A percentile compares a stretch with the other conserved stretches of the same genome.
These are phyloP conservation scores for Geotrichum cucujoidarum DNA, from an alignment of 1,139 yeast genomes.

Conservation along the genomic window DNA sequence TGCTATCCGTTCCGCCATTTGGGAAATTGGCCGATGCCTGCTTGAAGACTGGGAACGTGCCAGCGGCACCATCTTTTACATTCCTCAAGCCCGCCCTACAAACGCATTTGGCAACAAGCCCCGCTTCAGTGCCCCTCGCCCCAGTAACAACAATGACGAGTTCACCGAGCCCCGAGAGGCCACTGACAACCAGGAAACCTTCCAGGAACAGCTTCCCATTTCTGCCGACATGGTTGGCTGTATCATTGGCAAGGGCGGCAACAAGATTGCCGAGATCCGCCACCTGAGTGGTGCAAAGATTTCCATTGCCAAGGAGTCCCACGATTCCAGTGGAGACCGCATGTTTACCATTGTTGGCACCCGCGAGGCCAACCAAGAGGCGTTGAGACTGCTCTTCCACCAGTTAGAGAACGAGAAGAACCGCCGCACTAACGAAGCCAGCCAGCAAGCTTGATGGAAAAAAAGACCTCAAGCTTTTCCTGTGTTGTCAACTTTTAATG, in stretches of 20 bases:
- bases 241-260: constrained; percentile 80
- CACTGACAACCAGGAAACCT: constrained; percentile 29
- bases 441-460: constrained; percentile 11
- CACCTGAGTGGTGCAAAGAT: constrained; percentile 76
- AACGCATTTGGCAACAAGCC: constrained; percentile 15
- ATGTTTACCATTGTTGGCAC: constrained; percentile 70
- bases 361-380: constrained; percentile 60
- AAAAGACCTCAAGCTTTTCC: not conserved
- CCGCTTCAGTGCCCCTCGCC: constrained; percentile 9
- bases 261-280: constrained; percentile 82
- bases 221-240: constrained; percentile 89
- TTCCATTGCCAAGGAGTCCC: constrained; percentile 68
- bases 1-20: constrained; percentile 52
- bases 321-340: constrained; percentile 57
- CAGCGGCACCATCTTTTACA: constrained; percentile 60
- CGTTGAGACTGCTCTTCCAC: constrained; percentile 61
- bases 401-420: constrained; percentile 74
- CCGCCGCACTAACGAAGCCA: constrained; percentile 44
- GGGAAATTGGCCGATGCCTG: constrained; percentile 65
- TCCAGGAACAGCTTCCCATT: constrained; percentile 47
- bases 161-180: too few relatives aligned
- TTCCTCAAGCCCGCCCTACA: constrained; percentile 47
- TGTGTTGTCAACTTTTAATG: not conserved
- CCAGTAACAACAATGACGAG: constrained; percentile 7
- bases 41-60: constrained; percentile 62